Evolutionary conservation across 345 rosid species (phyloP).

Genomic region (Luvunga scandens): DNA sequence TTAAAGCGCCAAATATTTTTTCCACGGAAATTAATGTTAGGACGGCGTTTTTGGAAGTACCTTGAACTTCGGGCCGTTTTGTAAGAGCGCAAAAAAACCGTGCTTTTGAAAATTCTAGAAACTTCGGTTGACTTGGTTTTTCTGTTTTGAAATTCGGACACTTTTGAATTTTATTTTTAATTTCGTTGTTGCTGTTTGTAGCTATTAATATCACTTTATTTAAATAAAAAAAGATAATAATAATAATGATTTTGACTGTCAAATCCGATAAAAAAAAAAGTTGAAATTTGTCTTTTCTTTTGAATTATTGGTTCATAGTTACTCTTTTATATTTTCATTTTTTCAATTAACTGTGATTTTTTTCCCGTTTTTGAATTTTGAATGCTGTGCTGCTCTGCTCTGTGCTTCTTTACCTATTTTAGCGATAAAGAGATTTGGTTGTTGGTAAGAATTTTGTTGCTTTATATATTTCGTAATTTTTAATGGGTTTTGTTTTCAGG

Average conservation of each 20-base stretch:
- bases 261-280: slow-evolving; percentile 26
- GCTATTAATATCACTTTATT: slow-evolving; percentile 11
- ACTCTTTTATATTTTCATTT: not conserved
- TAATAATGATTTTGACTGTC: slow-evolving; percentile 23
- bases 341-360: slow-evolving; percentile 12
- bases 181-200: slow-evolving; percentile 5
- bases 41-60: slow-evolving; percentile 20
- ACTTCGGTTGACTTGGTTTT: slow-evolving; percentile 22
- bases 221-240: slow-evolving; percentile 2
- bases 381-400: slow-evolving; percentile 24
- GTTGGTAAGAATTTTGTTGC: not conserved
- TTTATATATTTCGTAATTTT: slow-evolving; percentile 1
- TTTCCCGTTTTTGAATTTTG: slow-evolving; percentile 32
- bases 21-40: slow-evolving; percentile 11
- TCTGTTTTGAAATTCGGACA: slow-evolving; percentile 18
- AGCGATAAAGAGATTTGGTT: slow-evolving; percentile 15
- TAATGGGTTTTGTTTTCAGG: slow-evolving; percentile 30
- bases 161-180: not conserved
- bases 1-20: slow-evolving; percentile 27
- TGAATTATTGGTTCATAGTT: slow-evolving; percentile 24
- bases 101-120: slow-evolving; percentile 18
- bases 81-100: slow-evolving; percentile 3
- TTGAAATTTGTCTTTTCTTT: slow-evolving; percentile 43
- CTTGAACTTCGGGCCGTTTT: slow-evolving; percentile 47
- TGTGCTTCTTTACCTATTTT: slow-evolving; percentile 10